A percentile compares a stretch with the other conserved stretches of the same genome.
These are phyloP conservation scores for Pythium chondricola DNA, from an alignment of 352 stramenopile genomes.

Conservation along the genomic window DNA sequence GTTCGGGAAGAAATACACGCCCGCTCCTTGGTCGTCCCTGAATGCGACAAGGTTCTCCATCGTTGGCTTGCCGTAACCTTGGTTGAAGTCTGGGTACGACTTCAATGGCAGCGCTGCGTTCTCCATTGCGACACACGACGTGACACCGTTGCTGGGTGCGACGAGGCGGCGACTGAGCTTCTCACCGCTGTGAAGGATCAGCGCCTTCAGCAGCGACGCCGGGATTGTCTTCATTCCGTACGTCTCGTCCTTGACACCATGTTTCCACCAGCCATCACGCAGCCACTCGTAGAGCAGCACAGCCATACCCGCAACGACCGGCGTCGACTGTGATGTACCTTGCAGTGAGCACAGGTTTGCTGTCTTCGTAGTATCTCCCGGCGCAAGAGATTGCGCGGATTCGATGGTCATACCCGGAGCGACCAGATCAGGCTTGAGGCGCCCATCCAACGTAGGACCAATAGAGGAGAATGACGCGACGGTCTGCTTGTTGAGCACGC, in stretches of 20 bases:
- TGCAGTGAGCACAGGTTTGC: conserved; percentile 37
- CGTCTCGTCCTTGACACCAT: conserved; percentile 43
- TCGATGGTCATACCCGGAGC: conserved; percentile 65
- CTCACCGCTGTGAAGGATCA: conserved; percentile 76
- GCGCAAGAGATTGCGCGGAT: conserved; percentile 51
- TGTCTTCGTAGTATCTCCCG: conserved; percentile 35
- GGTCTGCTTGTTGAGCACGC: conserved; percentile 53
- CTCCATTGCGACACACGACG: conserved; percentile 49
- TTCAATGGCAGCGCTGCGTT: conserved; percentile 21
- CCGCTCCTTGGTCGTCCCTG: conserved; percentile 16
- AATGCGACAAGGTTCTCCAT: conserved; percentile 56
- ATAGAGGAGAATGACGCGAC: conserved; percentile 67
- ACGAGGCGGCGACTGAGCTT: conserved; percentile 46
- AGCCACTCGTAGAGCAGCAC: conserved; percentile 86
- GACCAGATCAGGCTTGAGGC: conserved; percentile 77
- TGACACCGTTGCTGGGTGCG: conserved; percentile 31
- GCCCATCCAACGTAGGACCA: conserved; percentile 59
- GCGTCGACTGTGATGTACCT: conserved; percentile 83
- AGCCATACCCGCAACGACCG: conserved; percentile 69
- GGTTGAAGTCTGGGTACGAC: conserved; percentile 56
- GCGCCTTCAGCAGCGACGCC: conserved; percentile 73
- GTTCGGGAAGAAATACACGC: conserved; percentile 28
- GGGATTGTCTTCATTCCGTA: conserved; percentile 54
- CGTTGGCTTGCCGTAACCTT: conserved; percentile 73
- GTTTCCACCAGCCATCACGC: conserved; percentile 72